Conservation (phyloP, 2,329 filamentous ascomycete species). For the Pyrenophora graminea region DNA sequence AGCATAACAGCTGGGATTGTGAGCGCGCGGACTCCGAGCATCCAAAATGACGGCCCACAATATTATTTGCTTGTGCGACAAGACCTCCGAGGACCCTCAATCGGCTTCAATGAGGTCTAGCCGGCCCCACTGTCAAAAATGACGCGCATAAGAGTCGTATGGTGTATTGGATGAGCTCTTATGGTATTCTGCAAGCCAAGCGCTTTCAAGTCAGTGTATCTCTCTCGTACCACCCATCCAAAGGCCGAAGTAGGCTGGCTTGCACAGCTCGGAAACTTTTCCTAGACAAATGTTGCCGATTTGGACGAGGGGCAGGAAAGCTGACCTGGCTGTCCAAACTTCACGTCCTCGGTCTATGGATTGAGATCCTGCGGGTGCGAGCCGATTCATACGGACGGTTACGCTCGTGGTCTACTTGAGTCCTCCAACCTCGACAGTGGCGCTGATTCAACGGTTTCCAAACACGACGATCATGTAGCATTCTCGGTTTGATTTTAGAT, state of each 20-base stretch:
- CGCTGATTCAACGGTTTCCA: not conserved
- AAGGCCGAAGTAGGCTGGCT: constrained; percentile 1
- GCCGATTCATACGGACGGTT: constrained; percentile 27
- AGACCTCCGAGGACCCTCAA: no score
- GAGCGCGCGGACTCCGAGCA: constrained; percentile 2
- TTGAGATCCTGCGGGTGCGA: constrained; percentile 31
- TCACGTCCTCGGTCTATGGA: constrained; percentile 26
- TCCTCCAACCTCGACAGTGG: constrained; percentile 1
- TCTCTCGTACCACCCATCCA: constrained; percentile 17
- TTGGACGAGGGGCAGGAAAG: constrained; percentile 16
- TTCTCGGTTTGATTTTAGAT: not conserved
- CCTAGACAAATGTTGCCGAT: constrained; percentile 25
- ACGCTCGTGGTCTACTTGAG: constrained; percentile 21
- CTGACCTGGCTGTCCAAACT: constrained; percentile 22
- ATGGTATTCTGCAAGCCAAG: constrained; percentile 11
- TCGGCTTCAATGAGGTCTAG: constrained; percentile 9
- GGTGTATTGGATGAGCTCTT: constrained; percentile 8
- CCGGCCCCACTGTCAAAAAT: not conserved
- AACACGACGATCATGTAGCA: not conserved
- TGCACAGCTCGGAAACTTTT: constrained; percentile 19
- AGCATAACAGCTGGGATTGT: not conserved
- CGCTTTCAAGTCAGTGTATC: constrained; percentile 10
- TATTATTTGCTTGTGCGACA: constrained; percentile 5
- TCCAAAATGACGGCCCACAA: constrained; percentile 8
- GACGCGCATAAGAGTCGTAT: constrained; percentile 1